Evolutionary conservation across 805 yeast species (phyloP).

Genomic region (Zygotorulaspora danielsina): DNA sequence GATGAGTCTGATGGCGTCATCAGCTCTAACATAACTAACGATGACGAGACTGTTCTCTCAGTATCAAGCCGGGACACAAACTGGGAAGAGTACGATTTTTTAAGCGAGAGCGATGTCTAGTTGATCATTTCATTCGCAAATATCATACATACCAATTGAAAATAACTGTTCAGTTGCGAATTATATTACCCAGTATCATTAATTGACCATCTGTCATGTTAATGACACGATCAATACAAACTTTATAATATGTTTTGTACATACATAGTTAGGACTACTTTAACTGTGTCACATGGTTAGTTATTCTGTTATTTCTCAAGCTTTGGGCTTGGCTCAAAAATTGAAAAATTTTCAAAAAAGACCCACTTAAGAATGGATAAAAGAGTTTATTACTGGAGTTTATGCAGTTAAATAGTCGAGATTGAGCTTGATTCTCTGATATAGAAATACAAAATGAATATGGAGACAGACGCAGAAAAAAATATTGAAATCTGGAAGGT

Average conservation of each 20-base stretch:
- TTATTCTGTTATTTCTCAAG: neutral
- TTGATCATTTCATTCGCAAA: no score
- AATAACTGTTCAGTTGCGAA: no score
- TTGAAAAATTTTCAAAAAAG: neutral
- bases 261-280: neutral
- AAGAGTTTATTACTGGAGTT: neutral
- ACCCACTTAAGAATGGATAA: neutral
- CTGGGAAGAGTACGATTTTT: slow-evolving; percentile 28
- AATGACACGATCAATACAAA: no score
- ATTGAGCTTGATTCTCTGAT: neutral
- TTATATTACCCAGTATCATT: no score
- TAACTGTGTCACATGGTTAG: neutral
- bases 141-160: no score
- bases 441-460: slow-evolving; percentile 1
- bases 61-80: slow-evolving; percentile 11
- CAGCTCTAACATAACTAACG: slow-evolving; percentile 23
- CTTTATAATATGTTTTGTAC: no score
- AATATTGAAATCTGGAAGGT: slow-evolving; percentile 99
- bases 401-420: neutral
- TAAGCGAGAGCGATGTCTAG: slow-evolving; percentile 26
- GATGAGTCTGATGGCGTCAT: slow-evolving; percentile 18
- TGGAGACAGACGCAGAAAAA: slow-evolving; percentile 80
- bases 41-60: slow-evolving; percentile 12
- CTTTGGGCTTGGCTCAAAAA: neutral
- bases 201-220: no score